phyloP scores from a whole-genome alignment of 495 filamentous ascomycete species.

The Pyronema domesticum region DNA sequence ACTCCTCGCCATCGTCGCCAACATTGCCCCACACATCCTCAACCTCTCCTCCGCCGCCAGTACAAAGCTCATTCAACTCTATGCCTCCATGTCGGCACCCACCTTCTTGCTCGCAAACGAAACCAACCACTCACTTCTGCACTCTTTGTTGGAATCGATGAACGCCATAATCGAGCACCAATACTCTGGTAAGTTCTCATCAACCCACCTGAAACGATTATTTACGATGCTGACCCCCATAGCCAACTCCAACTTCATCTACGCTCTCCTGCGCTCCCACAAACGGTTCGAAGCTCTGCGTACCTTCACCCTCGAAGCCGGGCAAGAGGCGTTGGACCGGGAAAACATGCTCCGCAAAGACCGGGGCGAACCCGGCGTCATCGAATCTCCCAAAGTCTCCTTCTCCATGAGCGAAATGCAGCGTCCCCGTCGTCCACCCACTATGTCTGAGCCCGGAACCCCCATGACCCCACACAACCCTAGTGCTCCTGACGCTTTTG shows the following conservation, averaged over 20 bases:
- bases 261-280: conserved; percentile 57
- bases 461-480: conserved; percentile 8
- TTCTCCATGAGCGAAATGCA: conserved; percentile 3
- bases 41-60: conserved; percentile 55
- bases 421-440: neutral
- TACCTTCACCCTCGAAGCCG: conserved; percentile 86
- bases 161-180: conserved; percentile 88
- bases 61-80: conserved; percentile 72
- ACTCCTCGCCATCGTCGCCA: conserved; percentile 79
- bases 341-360: conserved; percentile 61
- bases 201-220: neutral
- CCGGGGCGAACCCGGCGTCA: conserved; percentile 25
- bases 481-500: conserved; percentile 46
- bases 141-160: conserved; percentile 72
- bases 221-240: conserved; percentile 19
- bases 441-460: neutral
- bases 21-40: conserved; percentile 69
- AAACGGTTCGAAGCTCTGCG: conserved; percentile 78
- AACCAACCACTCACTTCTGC: conserved; percentile 65
- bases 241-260: conserved; percentile 76
- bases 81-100: conserved; percentile 85
- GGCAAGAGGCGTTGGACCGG: conserved; percentile 80
- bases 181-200: conserved; percentile 45
- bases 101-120: conserved; percentile 93
- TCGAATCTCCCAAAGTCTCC: conserved; percentile 11